Conservation (phyloP, 441 rosid species). For the Theobroma grandiflorum region DNA sequence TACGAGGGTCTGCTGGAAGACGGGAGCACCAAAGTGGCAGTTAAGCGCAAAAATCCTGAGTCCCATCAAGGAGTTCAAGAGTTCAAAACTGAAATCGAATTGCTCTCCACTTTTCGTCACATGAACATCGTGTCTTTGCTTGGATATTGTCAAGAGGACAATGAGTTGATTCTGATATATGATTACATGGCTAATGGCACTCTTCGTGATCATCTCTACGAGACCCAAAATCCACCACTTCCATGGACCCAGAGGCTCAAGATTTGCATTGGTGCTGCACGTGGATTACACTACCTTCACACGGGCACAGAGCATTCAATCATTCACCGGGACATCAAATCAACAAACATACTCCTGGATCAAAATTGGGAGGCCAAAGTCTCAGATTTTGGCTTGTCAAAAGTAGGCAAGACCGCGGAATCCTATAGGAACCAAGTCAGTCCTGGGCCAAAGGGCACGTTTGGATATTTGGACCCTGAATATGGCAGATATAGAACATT, state of each 20-base stretch:
- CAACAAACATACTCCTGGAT: slow-evolving; percentile 19
- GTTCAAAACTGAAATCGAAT: slow-evolving; percentile 71
- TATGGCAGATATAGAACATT: neutral
- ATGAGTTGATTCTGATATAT: slow-evolving; percentile 69
- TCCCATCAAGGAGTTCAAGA: slow-evolving; percentile 79
- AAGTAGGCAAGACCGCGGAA: neutral
- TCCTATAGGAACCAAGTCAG: neutral
- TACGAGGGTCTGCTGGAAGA: slow-evolving; percentile 63
- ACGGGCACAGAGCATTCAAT: slow-evolving; percentile 13
- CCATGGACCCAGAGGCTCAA: slow-evolving; percentile 69
- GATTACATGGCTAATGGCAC: slow-evolving; percentile 78
- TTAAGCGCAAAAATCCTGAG: slow-evolving; percentile 67
- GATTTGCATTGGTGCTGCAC: slow-evolving; percentile 60
- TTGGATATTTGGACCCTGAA: slow-evolving; percentile 19
- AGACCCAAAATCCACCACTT: slow-evolving; percentile 51
- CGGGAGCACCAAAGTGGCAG: slow-evolving; percentile 52
- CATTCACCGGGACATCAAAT: slow-evolving; percentile 20
- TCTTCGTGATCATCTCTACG: slow-evolving; percentile 67
- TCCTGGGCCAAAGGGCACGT: slow-evolving; percentile 5
- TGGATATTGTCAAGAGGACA: slow-evolving; percentile 72
- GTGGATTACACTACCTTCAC: slow-evolving; percentile 20
- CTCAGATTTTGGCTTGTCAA: slow-evolving; percentile 18
- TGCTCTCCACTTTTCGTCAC: slow-evolving; percentile 75
- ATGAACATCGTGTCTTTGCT: slow-evolving; percentile 75
- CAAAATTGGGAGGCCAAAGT: slow-evolving; percentile 6